These are phyloP conservation scores for Sarcodon sp. DNA, from an alignment of 768 basidiomycete species.

Conservation along the genomic window DNA sequence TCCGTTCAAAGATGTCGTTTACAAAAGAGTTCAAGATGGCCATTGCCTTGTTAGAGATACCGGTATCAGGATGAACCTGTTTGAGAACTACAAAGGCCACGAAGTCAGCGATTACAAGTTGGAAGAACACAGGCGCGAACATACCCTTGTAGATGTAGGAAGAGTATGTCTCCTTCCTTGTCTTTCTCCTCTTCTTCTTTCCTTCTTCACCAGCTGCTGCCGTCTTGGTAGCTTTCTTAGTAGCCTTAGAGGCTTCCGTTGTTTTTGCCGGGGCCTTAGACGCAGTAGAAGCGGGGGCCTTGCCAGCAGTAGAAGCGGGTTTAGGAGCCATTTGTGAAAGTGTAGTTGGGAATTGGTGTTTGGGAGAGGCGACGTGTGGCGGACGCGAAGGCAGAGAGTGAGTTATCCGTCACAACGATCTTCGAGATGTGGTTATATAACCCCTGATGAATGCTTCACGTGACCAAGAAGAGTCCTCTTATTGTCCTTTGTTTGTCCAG, in stretches of 20 bases:
- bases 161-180: constrained; percentile 85
- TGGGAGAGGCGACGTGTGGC: constrained; percentile 8
- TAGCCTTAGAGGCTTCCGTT: constrained; percentile 31
- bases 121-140: constrained; percentile 1
- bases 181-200: constrained; percentile 84
- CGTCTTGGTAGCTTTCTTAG: constrained; percentile 74
- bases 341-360: constrained; percentile 3
- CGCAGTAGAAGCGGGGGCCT: constrained; percentile 56
- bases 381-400: background rate
- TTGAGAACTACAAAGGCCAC: constrained; percentile 53
- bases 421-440: background rate
- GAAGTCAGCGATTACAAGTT: background rate
- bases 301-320: constrained; percentile 78
- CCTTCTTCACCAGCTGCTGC: constrained; percentile 47
- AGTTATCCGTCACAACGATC: background rate
- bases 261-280: constrained; percentile 68
- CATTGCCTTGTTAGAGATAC: constrained; percentile 99
- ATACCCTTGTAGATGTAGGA: constrained; percentile 86
- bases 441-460: background rate
- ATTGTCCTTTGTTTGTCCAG: background rate
- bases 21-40: constrained; percentile 94
- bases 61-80: constrained; percentile 97
- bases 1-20: constrained; percentile 92
- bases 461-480: background rate
- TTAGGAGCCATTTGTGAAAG: constrained; percentile 43